A percentile compares a stretch with the other conserved stretches of the same genome.
These are phyloP conservation scores for Candida adriatica DNA, from an alignment of 805 yeast genomes.

Conservation along the genomic window DNA sequence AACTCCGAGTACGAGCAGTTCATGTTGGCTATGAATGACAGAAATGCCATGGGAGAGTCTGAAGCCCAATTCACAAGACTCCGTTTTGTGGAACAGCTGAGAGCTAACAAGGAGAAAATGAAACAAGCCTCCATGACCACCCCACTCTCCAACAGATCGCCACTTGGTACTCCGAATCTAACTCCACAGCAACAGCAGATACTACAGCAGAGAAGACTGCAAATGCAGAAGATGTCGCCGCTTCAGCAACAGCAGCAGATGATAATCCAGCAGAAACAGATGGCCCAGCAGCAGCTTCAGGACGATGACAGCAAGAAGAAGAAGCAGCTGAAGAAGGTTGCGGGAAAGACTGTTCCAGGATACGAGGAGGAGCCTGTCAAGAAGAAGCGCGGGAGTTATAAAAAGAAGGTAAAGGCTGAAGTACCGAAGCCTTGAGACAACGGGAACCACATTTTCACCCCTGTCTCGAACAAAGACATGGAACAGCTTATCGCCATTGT, in stretches of 20 bases:
- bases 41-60: slow-evolving; percentile 28
- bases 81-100: slow-evolving; percentile 80
- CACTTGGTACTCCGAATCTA: slow-evolving; percentile 6
- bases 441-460: too few species aligned
- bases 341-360: slow-evolving; percentile 23
- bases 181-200: slow-evolving; percentile 25
- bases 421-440: too few species aligned
- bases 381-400: slow-evolving; percentile 25
- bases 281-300: slow-evolving; percentile 24
- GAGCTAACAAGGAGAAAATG: slow-evolving; percentile 55
- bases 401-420: slow-evolving; percentile 18
- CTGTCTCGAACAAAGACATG: too few species aligned
- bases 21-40: slow-evolving; percentile 65
- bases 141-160: slow-evolving; percentile 14
- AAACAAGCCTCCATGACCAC: slow-evolving; percentile 35
- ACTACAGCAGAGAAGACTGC: slow-evolving; percentile 25
- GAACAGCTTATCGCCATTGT: too few species aligned
- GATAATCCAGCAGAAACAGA: slow-evolving; percentile 20
- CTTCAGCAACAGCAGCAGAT: slow-evolving; percentile 17
- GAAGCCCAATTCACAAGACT: slow-evolving; percentile 73
- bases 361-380: slow-evolving; percentile 17
- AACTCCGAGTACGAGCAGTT: slow-evolving; percentile 84
- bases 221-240: slow-evolving; percentile 23
- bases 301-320: slow-evolving; percentile 18
- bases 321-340: slow-evolving; percentile 17